These are phyloP conservation scores for Candida koratica DNA, from an alignment of 805 yeast genomes.

Conservation along the genomic window DNA sequence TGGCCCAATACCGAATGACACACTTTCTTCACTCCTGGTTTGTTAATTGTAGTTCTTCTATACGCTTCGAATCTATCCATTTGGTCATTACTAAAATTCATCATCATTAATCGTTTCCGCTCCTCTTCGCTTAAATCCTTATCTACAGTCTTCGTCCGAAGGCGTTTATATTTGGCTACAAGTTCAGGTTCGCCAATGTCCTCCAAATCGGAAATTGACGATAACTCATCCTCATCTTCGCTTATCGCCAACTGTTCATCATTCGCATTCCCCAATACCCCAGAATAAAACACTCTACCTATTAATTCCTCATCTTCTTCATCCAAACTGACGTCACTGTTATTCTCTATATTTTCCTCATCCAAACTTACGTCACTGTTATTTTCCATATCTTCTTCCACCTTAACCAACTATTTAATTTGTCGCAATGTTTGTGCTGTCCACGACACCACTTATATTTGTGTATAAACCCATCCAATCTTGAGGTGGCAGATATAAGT, in stretches of 20 bases:
- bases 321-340: slow-evolving; percentile 39
- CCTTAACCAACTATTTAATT: background rate
- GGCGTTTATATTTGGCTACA: slow-evolving; percentile 25
- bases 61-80: slow-evolving; percentile 83
- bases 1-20: slow-evolving; percentile 79
- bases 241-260: slow-evolving; percentile 17
- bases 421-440: background rate
- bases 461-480: slow-evolving; percentile 5
- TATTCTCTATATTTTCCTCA: slow-evolving; percentile 8
- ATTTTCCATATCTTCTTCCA: slow-evolving; percentile 4
- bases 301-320: slow-evolving; percentile 45
- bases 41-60: slow-evolving; percentile 61
- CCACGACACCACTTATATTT: background rate
- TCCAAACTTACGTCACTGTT: slow-evolving; percentile 39
- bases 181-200: slow-evolving; percentile 36
- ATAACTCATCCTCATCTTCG: slow-evolving; percentile 23
- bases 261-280: slow-evolving; percentile 10
- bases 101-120: slow-evolving; percentile 56
- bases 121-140: slow-evolving; percentile 46
- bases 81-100: slow-evolving; percentile 75
- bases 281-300: slow-evolving; percentile 39
- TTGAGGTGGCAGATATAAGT: slow-evolving; percentile 1
- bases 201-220: slow-evolving; percentile 10
- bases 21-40: slow-evolving; percentile 72
- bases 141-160: slow-evolving; percentile 30